phyloP scores from a whole-genome alignment of 1,139 yeast species.

The Nematodospora anomalae region DNA sequence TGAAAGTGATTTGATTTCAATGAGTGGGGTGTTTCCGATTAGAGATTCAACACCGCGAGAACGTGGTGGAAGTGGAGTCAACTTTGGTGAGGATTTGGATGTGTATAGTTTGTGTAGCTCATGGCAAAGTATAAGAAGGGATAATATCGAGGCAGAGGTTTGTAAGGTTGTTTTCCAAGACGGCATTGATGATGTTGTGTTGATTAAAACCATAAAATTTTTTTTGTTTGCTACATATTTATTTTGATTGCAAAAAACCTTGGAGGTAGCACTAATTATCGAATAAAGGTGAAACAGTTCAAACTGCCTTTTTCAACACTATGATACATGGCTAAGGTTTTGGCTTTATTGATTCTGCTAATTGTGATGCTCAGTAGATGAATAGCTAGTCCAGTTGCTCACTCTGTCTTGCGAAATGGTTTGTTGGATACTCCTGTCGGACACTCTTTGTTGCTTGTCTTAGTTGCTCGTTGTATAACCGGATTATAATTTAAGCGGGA shows the following conservation, averaged over 20 bases:
- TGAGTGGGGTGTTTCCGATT: slow-evolving; percentile 88
- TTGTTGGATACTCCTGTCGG: no score
- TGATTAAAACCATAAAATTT: background rate
- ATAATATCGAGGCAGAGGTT: slow-evolving; percentile 20
- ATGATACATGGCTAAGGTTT: no score
- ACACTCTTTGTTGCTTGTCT: no score
- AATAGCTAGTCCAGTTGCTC: no score
- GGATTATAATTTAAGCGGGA: no score
- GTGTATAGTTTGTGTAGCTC: slow-evolving; percentile 14
- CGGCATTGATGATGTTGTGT: slow-evolving; percentile 8
- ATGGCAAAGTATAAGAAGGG: slow-evolving; percentile 15
- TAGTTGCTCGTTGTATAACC: no score
- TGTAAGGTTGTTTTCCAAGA: slow-evolving; percentile 16
- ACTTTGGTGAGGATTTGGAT: slow-evolving; percentile 7
- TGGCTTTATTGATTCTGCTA: no score
- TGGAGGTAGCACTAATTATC: background rate
- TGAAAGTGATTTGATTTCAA: slow-evolving; percentile 76
- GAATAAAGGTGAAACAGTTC: no score
- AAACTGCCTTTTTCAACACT: no score
- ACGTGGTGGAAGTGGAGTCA: slow-evolving; percentile 29
- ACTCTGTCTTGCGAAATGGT: no score
- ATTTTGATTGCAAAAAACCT: background rate
- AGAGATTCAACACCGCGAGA: slow-evolving; percentile 49
- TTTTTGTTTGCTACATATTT: background rate
- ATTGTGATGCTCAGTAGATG: no score